Percentiles rank a stretch among this genome's conserved stretches.
phyloP scores from a whole-genome alignment of 2,329 filamentous ascomycete genomes.

The Talaromyces amestolkiae region DNA sequence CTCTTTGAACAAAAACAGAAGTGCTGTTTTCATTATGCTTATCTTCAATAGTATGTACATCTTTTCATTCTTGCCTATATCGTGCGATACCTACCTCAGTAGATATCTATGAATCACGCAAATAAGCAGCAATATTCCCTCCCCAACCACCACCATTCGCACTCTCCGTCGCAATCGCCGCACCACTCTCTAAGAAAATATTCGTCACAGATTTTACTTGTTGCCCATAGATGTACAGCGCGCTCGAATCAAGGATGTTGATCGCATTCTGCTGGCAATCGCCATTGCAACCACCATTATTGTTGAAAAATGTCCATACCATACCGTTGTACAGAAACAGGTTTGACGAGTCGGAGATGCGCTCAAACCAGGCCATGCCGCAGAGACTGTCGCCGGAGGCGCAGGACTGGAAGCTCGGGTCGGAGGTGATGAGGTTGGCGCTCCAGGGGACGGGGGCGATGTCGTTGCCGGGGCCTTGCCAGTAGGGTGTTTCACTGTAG shows the following conservation, averaged over 20 bases:
- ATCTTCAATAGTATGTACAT: no score
- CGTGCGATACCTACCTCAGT: neutral
- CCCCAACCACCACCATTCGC: conserved; percentile 37
- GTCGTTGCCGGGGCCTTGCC: conserved; percentile 33
- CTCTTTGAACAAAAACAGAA: neutral
- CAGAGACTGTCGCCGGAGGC: conserved; percentile 32
- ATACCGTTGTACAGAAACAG: conserved; percentile 41
- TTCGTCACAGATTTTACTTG: conserved; percentile 31
- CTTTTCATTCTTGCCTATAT: neutral
- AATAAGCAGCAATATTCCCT: conserved; percentile 34
- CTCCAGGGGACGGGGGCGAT: conserved; percentile 32
- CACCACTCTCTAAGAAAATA: conserved; percentile 28
- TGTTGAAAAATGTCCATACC: conserved; percentile 43
- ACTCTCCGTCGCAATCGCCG: conserved; percentile 26
- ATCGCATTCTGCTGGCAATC: conserved; percentile 41
- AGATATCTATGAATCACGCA: conserved; percentile 14
- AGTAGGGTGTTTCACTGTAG: conserved; percentile 54
- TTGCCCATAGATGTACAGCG: conserved; percentile 31
- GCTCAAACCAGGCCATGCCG: conserved; percentile 36
- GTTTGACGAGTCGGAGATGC: conserved; percentile 30
- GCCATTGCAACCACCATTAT: conserved; percentile 26
- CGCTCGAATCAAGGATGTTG: conserved; percentile 26
- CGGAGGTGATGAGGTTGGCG: conserved; percentile 23
- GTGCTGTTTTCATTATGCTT: no score
- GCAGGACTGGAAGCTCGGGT: conserved; percentile 31